Percentiles rank a stretch among this genome's conserved stretches.
Evolutionary conservation across 116 monocot species (phyloP).

Genomic region (Zostera marina): DNA sequence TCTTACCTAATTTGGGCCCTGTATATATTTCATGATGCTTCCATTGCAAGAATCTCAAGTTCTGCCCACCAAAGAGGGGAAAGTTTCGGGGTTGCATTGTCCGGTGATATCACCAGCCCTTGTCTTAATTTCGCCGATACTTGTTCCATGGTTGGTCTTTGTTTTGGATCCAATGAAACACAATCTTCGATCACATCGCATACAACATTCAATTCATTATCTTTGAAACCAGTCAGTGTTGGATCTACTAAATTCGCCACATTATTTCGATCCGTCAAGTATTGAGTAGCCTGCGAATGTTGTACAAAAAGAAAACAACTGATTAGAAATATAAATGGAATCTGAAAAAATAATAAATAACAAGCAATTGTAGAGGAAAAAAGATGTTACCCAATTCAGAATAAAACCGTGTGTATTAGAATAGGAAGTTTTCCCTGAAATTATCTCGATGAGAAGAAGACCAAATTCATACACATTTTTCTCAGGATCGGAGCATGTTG

Average conservation of each 20-base stretch:
- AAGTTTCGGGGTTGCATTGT: slow-evolving; percentile 54
- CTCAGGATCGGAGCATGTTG: slow-evolving; percentile 14
- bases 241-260: slow-evolving; percentile 47
- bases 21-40: slow-evolving; percentile 24
- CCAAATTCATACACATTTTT: slow-evolving; percentile 68
- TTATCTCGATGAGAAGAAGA: slow-evolving; percentile 53
- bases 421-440: slow-evolving; percentile 56
- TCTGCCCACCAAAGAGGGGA: slow-evolving; percentile 99
- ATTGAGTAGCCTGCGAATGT: slow-evolving; percentile 38
- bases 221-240: slow-evolving; percentile 35
- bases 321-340: background rate
- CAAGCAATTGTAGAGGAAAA: background rate
- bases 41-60: slow-evolving; percentile 83
- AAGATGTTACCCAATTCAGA: slow-evolving; percentile 42
- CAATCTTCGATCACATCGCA: slow-evolving; percentile 56
- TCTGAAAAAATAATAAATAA: too few relatives aligned
- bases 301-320: background rate
- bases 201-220: slow-evolving; percentile 42
- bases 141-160: slow-evolving; percentile 65
- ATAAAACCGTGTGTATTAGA: slow-evolving; percentile 43
- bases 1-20: too few relatives aligned
- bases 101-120: slow-evolving; percentile 44
- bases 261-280: slow-evolving; percentile 25
- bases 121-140: slow-evolving; percentile 29
- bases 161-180: slow-evolving; percentile 32